Evolutionary conservation across 257 asterid species (phyloP).

Genomic region (Solanum appendiculatum): DNA sequence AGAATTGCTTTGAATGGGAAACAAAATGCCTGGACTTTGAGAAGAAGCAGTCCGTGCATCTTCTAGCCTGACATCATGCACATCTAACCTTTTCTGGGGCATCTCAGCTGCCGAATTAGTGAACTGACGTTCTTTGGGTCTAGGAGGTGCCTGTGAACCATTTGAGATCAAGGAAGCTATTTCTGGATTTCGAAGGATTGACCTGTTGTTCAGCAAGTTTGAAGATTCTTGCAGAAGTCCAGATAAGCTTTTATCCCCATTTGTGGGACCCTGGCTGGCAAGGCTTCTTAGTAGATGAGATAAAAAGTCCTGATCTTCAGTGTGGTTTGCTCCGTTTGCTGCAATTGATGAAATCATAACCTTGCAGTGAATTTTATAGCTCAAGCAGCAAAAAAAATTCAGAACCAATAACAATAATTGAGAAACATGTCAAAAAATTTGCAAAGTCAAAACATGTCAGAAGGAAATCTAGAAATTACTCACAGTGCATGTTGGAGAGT

Average conservation of each 20-base stretch:
- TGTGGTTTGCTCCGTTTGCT: slow-evolving; percentile 41
- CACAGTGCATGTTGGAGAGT: slow-evolving; percentile 70
- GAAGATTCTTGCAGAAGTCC: slow-evolving; percentile 39
- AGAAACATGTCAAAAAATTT: background rate
- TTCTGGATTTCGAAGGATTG: slow-evolving; percentile 36
- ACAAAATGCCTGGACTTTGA: slow-evolving; percentile 31
- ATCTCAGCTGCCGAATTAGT: slow-evolving; percentile 21
- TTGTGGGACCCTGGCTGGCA: slow-evolving; percentile 31
- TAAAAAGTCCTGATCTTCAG: slow-evolving; percentile 53
- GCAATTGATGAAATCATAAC: slow-evolving; percentile 16
- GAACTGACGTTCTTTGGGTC: slow-evolving; percentile 29
- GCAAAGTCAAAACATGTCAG: background rate
- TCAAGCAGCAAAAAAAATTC: background rate
- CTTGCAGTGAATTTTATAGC: background rate
- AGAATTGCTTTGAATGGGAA: slow-evolving; percentile 31
- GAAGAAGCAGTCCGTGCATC: slow-evolving; percentile 24
- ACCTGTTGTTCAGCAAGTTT: slow-evolving; percentile 32
- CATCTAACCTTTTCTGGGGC: slow-evolving; percentile 18
- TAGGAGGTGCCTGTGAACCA: slow-evolving; percentile 35
- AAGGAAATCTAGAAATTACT: slow-evolving; percentile 17
- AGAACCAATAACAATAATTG: background rate
- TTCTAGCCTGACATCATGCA: slow-evolving; percentile 6
- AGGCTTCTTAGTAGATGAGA: slow-evolving; percentile 68
- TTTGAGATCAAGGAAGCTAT: slow-evolving; percentile 32
- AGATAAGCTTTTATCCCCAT: slow-evolving; percentile 25